Evolutionary conservation across 2,329 filamentous ascomycete species (phyloP).

Genomic region (Fusarium secorum): DNA sequence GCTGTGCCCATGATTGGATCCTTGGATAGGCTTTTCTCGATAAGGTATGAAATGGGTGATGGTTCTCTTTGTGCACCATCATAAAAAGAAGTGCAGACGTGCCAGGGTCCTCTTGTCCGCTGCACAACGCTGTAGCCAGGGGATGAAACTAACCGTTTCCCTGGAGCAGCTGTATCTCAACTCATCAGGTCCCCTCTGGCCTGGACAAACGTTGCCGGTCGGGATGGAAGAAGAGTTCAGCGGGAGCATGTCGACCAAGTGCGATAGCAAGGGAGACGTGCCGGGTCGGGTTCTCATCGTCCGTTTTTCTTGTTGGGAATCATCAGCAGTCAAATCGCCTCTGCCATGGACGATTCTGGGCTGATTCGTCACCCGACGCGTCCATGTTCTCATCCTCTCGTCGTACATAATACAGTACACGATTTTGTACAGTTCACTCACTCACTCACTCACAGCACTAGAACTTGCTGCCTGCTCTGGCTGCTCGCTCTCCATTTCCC

Average conservation of each 20-base stretch:
- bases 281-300: conserved; percentile 13
- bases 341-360: conserved; percentile 36
- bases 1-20: conserved; percentile 28
- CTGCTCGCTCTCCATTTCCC: conserved; percentile 30
- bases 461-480: not conserved
- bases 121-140: conserved; percentile 32
- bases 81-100: conserved; percentile 30
- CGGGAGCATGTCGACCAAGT: conserved; percentile 7
- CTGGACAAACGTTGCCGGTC: conserved; percentile 12
- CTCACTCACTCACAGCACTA: not conserved
- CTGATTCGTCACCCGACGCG: conserved; percentile 43
- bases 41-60: conserved; percentile 31
- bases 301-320: conserved; percentile 33
- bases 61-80: conserved; percentile 28
- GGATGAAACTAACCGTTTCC: conserved; percentile 22
- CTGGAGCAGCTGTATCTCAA: conserved; percentile 22
- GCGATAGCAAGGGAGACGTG: not conserved
- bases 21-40: conserved; percentile 29
- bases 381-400: conserved; percentile 31
- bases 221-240: not conserved
- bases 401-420: conserved; percentile 37
- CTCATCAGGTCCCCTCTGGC: conserved; percentile 18
- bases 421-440: conserved; percentile 18
- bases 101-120: conserved; percentile 27
- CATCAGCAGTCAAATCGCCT: conserved; percentile 9